Evolutionary conservation across 768 basidiomycete species (phyloP).

Genomic region (Rhodotorula toruloides): DNA sequence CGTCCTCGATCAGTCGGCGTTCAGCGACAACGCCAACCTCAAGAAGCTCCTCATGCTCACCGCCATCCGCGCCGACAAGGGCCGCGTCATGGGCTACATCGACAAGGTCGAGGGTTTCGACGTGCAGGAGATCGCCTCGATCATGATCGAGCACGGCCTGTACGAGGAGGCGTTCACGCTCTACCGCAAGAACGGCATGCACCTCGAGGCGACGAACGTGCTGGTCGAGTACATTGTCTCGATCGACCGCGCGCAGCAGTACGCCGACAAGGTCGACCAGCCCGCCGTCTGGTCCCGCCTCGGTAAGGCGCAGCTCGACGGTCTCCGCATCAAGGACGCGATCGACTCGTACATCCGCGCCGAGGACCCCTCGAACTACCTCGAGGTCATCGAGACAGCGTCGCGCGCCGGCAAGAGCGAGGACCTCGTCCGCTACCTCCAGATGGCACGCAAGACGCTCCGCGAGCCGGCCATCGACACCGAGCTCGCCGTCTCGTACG

Average conservation of each 20-base stretch:
- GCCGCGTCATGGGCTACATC: slow-evolving; percentile 96
- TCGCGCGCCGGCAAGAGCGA: slow-evolving; percentile 86
- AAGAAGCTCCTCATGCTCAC: slow-evolving; percentile 93
- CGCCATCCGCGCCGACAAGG: slow-evolving; percentile 94
- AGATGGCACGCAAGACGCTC: slow-evolving; percentile 96
- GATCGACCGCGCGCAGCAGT: slow-evolving; percentile 91
- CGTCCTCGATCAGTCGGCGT: slow-evolving; percentile 91
- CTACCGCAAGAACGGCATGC: slow-evolving; percentile 94
- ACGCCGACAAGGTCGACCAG: slow-evolving; percentile 90
- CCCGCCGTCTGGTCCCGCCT: slow-evolving; percentile 96
- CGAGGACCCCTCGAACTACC: slow-evolving; percentile 86
- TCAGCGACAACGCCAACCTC: slow-evolving; percentile 93
- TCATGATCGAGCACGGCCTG: slow-evolving; percentile 90
- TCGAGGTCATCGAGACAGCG: slow-evolving; percentile 92
- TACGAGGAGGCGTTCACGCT: slow-evolving; percentile 95
- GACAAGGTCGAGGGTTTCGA: slow-evolving; percentile 96
- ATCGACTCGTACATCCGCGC: slow-evolving; percentile 99
- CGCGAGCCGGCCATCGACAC: slow-evolving; percentile 98
- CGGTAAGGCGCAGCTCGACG: slow-evolving; percentile 98
- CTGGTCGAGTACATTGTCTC: slow-evolving; percentile 97
- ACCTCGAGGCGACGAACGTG: slow-evolving; percentile 92
- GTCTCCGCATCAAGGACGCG: slow-evolving; percentile 93
- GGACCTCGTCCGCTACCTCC: slow-evolving; percentile 91
- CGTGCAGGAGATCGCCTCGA: slow-evolving; percentile 85
- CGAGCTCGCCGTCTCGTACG: slow-evolving; percentile 95